These are phyloP conservation scores for Solanum habrochaites DNA, from an alignment of 257 asterid species.

Conservation along the genomic window DNA sequence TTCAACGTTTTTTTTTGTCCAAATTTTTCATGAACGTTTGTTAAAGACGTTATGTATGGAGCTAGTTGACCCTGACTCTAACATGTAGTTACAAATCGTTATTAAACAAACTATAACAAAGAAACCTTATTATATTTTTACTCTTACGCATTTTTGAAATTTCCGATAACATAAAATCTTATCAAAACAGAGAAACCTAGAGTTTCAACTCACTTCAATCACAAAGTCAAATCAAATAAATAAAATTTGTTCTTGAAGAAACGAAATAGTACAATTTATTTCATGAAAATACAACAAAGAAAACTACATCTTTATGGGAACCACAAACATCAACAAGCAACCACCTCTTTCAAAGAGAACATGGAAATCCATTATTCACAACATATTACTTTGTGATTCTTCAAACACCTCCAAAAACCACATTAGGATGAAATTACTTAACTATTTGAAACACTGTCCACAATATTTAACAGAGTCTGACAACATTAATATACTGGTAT, in stretches of 20 bases:
- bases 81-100: too few relatives aligned
- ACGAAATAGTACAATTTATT: neutral
- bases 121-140: too few relatives aligned
- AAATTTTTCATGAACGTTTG: too few relatives aligned
- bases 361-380: neutral
- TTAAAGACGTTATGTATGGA: too few relatives aligned
- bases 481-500: neutral
- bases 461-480: neutral
- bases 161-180: too few relatives aligned
- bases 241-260: neutral
- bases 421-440: neutral
- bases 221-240: neutral
- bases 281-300: neutral
- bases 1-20: too few relatives aligned
- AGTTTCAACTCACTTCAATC: neutral
- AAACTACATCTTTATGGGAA: neutral
- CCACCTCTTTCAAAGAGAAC: neutral
- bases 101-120: too few relatives aligned
- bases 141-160: too few relatives aligned
- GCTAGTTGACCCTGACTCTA: too few relatives aligned
- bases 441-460: neutral
- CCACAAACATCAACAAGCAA: neutral
- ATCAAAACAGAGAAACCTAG: too few relatives aligned
- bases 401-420: neutral
- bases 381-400: neutral